Conservation (phyloP, 768 basidiomycete genomes). For the Trametes gibbosa region DNA sequence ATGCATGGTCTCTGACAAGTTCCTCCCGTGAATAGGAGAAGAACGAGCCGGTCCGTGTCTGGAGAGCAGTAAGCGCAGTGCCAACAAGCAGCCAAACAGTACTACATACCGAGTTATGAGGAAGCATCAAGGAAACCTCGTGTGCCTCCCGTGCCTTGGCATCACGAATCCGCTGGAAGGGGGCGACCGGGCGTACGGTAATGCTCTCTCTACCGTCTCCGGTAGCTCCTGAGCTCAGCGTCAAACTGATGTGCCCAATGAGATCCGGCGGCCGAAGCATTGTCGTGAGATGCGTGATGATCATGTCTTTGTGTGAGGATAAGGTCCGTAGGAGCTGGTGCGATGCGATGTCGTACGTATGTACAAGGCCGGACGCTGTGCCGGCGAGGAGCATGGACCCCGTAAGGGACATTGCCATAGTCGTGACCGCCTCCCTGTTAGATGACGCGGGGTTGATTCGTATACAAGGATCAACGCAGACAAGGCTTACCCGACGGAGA, state of each 20-base stretch:
- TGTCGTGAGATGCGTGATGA: conserved; percentile 72
- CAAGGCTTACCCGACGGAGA: conserved; percentile 60
- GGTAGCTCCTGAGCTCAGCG: conserved; percentile 35
- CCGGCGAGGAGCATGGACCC: conserved; percentile 80
- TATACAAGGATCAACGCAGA: not conserved
- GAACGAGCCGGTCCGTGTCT: conserved; percentile 24
- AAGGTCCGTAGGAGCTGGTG: conserved; percentile 87
- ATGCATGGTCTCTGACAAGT: conserved; percentile 62
- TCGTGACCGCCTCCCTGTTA: conserved; percentile 66
- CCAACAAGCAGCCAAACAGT: not conserved
- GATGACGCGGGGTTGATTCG: not conserved
- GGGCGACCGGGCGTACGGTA: conserved; percentile 60
- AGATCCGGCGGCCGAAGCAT: conserved; percentile 88
- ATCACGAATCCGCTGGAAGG: conserved; percentile 76
- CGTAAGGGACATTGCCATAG: conserved; percentile 74
- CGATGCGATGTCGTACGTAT: conserved; percentile 85
- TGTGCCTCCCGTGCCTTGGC: conserved; percentile 63
- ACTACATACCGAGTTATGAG: conserved; percentile 42
- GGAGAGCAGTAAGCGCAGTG: not conserved
- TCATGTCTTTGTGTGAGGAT: conserved; percentile 60
- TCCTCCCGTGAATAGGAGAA: conserved; percentile 49
- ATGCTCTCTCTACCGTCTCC: conserved; percentile 50
- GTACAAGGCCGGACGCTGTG: conserved; percentile 67
- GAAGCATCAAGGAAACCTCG: conserved; percentile 64
- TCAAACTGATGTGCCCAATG: conserved; percentile 71